Conservation (phyloP, 1,139 yeast species). For the Diutina neorugosa region DNA sequence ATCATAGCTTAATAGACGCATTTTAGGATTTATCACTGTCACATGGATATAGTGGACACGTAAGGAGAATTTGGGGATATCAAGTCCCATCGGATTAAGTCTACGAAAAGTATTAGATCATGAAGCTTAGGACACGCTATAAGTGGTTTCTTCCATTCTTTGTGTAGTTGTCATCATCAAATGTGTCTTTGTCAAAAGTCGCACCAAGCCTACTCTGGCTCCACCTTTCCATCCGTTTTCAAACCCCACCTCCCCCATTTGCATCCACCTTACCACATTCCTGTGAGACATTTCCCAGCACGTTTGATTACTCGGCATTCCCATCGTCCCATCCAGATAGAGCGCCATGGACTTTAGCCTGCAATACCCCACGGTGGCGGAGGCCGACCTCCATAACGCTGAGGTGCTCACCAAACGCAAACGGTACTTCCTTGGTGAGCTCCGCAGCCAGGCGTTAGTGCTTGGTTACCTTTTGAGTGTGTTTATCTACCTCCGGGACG, state of each 20-base stretch:
- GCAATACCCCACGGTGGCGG: slow-evolving; percentile 24
- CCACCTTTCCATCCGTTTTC: background rate
- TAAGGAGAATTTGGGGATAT: no score
- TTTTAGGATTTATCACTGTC: no score
- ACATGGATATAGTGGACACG: no score
- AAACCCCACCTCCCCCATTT: background rate
- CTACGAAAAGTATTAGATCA: no score
- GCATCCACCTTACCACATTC: background rate
- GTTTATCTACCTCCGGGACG: slow-evolving; percentile 24
- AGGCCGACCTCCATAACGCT: slow-evolving; percentile 24
- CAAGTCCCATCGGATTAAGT: no score
- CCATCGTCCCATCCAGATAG: background rate
- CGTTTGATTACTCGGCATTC: no score
- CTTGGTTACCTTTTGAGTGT: slow-evolving; percentile 20
- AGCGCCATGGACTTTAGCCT: background rate
- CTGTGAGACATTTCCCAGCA: no score
- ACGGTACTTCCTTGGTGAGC: slow-evolving; percentile 24
- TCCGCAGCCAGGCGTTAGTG: slow-evolving; percentile 18
- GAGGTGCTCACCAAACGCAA: slow-evolving; percentile 27
- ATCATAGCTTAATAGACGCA: slow-evolving; percentile 3
- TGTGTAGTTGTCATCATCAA: no score
- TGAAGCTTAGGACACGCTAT: no score
- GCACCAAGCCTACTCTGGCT: background rate
- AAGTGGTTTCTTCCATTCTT: no score
- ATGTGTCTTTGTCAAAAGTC: background rate